Conservation (phyloP, 2,329 filamentous ascomycete species). For the Hysterium pulicare region DNA sequence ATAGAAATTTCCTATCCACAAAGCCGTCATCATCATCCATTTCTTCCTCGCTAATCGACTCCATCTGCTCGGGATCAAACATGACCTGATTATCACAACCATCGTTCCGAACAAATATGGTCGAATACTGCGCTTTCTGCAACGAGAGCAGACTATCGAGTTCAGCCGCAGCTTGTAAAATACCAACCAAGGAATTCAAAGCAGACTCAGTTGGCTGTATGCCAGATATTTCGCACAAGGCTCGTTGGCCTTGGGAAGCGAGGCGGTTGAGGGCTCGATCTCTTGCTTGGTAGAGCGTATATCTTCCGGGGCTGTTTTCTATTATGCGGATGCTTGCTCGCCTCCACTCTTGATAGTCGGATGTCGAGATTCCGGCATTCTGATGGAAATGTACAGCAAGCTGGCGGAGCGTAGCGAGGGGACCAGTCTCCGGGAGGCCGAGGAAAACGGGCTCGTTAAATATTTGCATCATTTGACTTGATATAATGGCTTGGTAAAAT, state of each 20-base stretch:
- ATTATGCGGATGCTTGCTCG: slow-evolving; percentile 26
- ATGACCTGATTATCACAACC: background rate
- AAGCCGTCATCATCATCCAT: slow-evolving; percentile 24
- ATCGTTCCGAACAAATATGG: slow-evolving; percentile 20
- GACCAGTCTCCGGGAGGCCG: slow-evolving; percentile 22
- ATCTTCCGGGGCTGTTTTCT: slow-evolving; percentile 13
- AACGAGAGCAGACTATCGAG: slow-evolving; percentile 25
- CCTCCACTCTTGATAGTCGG: slow-evolving; percentile 27
- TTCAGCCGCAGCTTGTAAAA: slow-evolving; percentile 21
- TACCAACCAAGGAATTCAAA: slow-evolving; percentile 16
- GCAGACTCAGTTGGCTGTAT: slow-evolving; percentile 14
- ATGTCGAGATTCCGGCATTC: slow-evolving; percentile 1
- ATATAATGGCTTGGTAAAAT: slow-evolving; percentile 31
- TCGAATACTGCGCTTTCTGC: slow-evolving; percentile 29
- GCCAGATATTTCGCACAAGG: slow-evolving; percentile 23
- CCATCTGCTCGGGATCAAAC: slow-evolving; percentile 28
- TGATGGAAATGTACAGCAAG: slow-evolving; percentile 18
- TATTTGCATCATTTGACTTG: slow-evolving; percentile 22
- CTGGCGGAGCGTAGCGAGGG: slow-evolving; percentile 15
- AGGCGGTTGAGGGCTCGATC: slow-evolving; percentile 16
- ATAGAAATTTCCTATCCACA: slow-evolving; percentile 16
- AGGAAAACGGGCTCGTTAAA: slow-evolving; percentile 24
- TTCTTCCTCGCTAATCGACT: slow-evolving; percentile 21
- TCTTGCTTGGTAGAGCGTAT: slow-evolving; percentile 11
- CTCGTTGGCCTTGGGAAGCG: slow-evolving; percentile 16